Evolutionary conservation across 139 green algal genomes (phyloP).

Genomic region (Chlorella sp.): DNA sequence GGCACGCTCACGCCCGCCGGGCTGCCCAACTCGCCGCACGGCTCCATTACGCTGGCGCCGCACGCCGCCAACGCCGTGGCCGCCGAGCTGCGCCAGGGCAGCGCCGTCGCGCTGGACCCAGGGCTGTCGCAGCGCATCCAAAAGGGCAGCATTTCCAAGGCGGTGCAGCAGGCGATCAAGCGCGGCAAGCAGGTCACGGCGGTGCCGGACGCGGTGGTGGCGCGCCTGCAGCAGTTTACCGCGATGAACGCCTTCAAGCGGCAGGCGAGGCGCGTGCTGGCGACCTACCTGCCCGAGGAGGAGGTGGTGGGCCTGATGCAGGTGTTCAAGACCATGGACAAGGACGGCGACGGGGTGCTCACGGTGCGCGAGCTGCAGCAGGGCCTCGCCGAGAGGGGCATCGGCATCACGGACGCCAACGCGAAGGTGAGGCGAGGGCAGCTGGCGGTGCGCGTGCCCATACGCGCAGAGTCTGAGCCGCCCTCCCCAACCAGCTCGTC

Average conservation of each 20-base stretch:
- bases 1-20: neutral
- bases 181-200: neutral
- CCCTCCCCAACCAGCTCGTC: no score
- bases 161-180: neutral
- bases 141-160: neutral
- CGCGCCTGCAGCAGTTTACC: slow-evolving; percentile 17
- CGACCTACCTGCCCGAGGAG: slow-evolving; percentile 21
- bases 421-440: no score
- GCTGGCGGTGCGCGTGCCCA: no score
- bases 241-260: slow-evolving; percentile 29
- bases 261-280: slow-evolving; percentile 26
- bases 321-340: slow-evolving; percentile 31
- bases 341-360: slow-evolving; percentile 27
- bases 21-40: neutral
- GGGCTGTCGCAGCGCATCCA: neutral
- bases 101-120: neutral
- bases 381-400: slow-evolving; percentile 13
- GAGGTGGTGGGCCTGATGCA: slow-evolving; percentile 19
- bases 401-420: slow-evolving; percentile 12
- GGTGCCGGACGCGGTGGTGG: slow-evolving; percentile 19
- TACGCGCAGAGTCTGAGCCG: no score
- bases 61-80: no score
- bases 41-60: no score
- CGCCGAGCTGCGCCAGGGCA: no score
- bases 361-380: slow-evolving; percentile 22